A percentile compares a stretch with the other conserved stretches of the same genome.
These are phyloP conservation scores for Aureobasidium subglaciale DNA, from an alignment of 2,329 filamentous ascomycete species.

Conservation along the genomic window DNA sequence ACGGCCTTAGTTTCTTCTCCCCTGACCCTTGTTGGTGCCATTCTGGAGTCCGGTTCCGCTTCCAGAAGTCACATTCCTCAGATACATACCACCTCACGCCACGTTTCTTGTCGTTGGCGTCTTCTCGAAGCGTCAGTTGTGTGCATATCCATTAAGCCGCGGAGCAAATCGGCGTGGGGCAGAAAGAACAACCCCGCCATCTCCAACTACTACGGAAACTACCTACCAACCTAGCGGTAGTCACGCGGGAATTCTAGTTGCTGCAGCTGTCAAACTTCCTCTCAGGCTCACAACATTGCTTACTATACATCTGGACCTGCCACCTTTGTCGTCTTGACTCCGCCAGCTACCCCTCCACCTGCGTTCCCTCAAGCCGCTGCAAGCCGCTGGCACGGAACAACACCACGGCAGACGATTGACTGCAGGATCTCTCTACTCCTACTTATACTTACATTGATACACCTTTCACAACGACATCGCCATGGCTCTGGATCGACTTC, in stretches of 20 bases:
- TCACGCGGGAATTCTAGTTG: slow-evolving; percentile 2
- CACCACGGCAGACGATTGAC: not conserved
- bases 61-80: slow-evolving; percentile 6
- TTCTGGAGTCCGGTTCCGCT: not conserved
- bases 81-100: not conserved
- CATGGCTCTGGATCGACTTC: slow-evolving; percentile 14
- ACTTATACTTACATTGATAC: not conserved
- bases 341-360: not conserved
- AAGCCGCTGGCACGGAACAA: not conserved
- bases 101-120: not conserved
- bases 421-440: not conserved
- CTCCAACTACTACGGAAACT: slow-evolving; percentile 15
- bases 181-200: slow-evolving; percentile 17
- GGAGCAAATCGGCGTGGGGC: slow-evolving; percentile 15
- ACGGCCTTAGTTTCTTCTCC: slow-evolving; percentile 11
- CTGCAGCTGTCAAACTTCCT: not conserved
- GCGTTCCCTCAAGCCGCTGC: not conserved
- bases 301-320: not conserved
- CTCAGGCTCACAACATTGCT: not conserved
- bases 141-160: not conserved
- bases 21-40: not conserved
- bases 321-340: not conserved
- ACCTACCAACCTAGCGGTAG: slow-evolving; percentile 11
- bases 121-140: not conserved
- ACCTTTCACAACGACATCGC: not conserved